Base-by-base conservation (phyloP, 805 yeast genomes). In the Metschnikowia noctiluminum region DNA sequence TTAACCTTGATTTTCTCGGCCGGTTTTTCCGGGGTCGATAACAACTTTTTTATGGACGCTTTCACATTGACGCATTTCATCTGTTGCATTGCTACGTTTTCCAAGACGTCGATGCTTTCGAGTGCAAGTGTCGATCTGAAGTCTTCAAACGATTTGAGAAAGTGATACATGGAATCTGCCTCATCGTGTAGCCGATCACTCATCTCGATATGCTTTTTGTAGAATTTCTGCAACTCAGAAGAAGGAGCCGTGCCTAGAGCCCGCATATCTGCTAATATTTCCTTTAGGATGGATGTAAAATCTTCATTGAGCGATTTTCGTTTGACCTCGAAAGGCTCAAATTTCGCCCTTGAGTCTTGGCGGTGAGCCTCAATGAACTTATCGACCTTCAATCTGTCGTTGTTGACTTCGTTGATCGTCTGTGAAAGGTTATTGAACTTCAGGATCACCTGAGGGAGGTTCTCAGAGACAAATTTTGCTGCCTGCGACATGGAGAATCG, bases 321-420 rank as follows among this genome's bases (percentile, higher is more conserved):
- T 14, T 21, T 35, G 7, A 40, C 37, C 14, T 50, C 60, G 40
- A 53, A 43, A 38, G 53, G 59, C 51, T 56, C 65, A 59, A 63
- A 68, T 54, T 45, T 49, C 12, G 43, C 38, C 10, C 61, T 59
- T 1, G 78, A 71, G 28, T 73, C 74, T 11, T 68, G 60, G 34
- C 78, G 65, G 37, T 74, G 65, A 1, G 48, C 13, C 48, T 78
- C 80, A 32, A 80, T 73, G 11, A 66, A 68, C 32, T 59, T 58
- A 16, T 75, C 76, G 6, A 82, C 64, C 0, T 42, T 49, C 2
- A 67, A 46, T 41, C 72, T 70, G 6, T 71, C 70, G 8, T 54
- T 62, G 34, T 71, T 69, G 11, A 76, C 76, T 1, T 46, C 48
- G 30, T 70, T 73, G 0, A 82, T 64, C 1, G 57, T 57, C 2